Evolutionary conservation across 1,284 basidiomycete species (phyloP), one percentile per base, ranked within the genome.

Genomic region (Ceratobasidium sp.): DNA sequence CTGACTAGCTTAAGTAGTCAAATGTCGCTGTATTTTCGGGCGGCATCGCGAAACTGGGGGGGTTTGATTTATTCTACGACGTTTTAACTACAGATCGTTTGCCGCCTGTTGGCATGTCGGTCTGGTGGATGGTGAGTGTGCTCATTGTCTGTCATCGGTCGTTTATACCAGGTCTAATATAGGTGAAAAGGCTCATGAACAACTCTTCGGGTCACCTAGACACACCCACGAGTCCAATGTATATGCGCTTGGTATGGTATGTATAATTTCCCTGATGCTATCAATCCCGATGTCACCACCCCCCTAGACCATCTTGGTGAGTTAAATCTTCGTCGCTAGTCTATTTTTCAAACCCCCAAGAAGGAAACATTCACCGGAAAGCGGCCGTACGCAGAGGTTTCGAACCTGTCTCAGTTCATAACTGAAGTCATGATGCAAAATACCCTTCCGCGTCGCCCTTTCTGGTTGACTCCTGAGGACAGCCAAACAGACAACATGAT

Each of bases 231-330:
- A 54, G n/a, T 30, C 16, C 26, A 54, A 54, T 18, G 26, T 54
- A 13, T 54, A 54, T 30, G 52, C 52, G 11, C 52, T 54, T 18
- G 52, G 52, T 30, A 54, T 54, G 52, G 52, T 54, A 9, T 6
- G 52, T 54, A 30, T 16, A 30, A n/a, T n/a, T n/a, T n/a, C n/a
- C n/a, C n/a, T n/a, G n/a, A n/a, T n/a, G n/a, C n/a, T n/a, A n/a
- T n/a, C n/a, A n/a, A n/a, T n/a, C n/a, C n/a, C n/a, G n/a, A n/a
- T n/a, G n/a, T n/a, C n/a, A n/a, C n/a, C n/a, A n/a, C n/a, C n/a
- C n/a, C n/a, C n/a, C n/a, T n/a, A 54, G 52, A 54, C 52, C 23
- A 54, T 54, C 18, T 54, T 54, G n/a, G 52, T 54, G 52, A 30
- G 52, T 30, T 14, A 9, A 30, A 6, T 6, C 26, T 30, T 28